These are phyloP conservation scores for Solanum bulbocastanum DNA, from an alignment of 257 asterid genomes.

Conservation along the genomic window DNA sequence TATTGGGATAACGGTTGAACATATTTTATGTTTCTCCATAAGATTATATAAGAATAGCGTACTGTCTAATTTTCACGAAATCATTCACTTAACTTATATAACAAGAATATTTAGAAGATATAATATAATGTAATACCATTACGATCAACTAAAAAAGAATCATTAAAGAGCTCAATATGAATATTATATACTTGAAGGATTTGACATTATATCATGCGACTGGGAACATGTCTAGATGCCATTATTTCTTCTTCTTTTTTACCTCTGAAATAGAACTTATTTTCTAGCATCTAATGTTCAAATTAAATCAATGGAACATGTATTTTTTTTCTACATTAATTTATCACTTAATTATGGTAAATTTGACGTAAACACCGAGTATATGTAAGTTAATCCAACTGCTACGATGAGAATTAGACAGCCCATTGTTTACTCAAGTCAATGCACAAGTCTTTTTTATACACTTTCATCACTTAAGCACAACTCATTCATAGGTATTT, in stretches of 20 bases:
- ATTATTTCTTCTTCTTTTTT: not conserved
- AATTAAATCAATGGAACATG: not conserved
- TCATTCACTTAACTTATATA: not conserved
- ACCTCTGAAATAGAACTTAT: no score
- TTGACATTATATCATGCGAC: not conserved
- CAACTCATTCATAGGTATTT: not conserved
- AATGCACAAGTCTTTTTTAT: not conserved
- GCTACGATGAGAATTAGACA: not conserved
- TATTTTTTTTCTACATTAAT: no score
- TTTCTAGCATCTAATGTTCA: no score
- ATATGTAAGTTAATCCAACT: not conserved
- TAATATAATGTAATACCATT: not conserved
- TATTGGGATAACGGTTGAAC: not conserved
- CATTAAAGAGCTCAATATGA: not conserved
- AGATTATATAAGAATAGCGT: not conserved
- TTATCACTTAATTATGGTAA: not conserved
- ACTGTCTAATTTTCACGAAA: not conserved
- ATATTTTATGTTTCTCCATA: not conserved
- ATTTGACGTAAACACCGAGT: not conserved
- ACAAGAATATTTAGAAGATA: not conserved
- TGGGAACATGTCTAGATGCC: not conserved
- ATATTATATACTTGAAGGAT: not conserved
- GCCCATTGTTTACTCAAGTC: not conserved
- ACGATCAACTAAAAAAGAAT: not conserved
- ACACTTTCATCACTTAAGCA: not conserved